Evolutionary conservation across 192 early-diverging fungal species (phyloP).

Genomic region (Podila epigama): DNA sequence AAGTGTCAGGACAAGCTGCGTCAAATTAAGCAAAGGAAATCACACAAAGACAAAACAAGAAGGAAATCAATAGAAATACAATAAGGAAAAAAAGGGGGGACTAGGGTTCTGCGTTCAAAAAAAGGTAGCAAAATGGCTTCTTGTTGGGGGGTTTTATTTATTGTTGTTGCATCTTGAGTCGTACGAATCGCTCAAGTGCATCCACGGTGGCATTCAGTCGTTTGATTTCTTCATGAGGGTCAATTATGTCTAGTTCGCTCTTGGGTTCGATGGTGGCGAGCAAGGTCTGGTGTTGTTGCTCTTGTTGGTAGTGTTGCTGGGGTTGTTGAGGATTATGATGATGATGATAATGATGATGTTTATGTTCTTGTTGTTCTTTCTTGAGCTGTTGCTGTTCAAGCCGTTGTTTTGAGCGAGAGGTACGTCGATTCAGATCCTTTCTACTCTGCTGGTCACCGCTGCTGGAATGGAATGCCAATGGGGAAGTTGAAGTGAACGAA

Average conservation of each 20-base stretch:
- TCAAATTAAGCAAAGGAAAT: not conserved
- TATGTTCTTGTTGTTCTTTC: too few species aligned
- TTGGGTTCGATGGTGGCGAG: not conserved
- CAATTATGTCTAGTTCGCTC: slow-evolving; percentile 19
- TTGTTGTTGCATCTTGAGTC: slow-evolving; percentile 8
- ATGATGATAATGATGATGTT: too few species aligned
- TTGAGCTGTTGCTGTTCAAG: not conserved
- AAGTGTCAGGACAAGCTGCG: not conserved
- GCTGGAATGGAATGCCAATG: too few species aligned
- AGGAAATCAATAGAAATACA: not conserved
- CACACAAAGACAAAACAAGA: not conserved
- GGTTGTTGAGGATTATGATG: too few species aligned
- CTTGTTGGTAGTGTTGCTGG: not conserved
- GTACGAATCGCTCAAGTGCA: slow-evolving; percentile 23
- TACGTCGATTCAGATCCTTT: not conserved
- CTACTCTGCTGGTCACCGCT: not conserved
- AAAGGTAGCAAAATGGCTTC: too few species aligned
- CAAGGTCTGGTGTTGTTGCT: not conserved
- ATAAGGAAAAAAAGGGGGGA: too few species aligned
- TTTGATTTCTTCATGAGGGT: slow-evolving; percentile 36
- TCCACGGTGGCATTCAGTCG: slow-evolving; percentile 40
- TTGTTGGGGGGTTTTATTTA: too few species aligned
- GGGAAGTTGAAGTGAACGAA: not conserved
- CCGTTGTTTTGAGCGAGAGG: not conserved
- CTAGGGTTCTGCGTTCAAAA: too few species aligned